These are phyloP conservation scores for Monosporascus sp. DNA, from an alignment of 2,329 filamentous ascomycete genomes.

Conservation along the genomic window DNA sequence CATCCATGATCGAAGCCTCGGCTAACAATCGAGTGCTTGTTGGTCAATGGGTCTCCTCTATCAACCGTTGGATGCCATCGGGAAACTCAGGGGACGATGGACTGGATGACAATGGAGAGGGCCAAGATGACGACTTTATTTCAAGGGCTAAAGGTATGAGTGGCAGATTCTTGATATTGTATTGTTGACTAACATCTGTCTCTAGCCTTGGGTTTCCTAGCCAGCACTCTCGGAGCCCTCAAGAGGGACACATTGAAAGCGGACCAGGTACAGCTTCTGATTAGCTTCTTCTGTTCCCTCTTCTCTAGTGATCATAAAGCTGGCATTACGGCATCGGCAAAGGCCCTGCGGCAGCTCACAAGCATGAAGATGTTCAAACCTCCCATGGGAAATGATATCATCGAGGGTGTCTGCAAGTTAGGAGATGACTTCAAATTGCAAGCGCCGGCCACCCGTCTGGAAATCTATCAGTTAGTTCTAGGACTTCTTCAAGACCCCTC, in stretches of 20 bases:
- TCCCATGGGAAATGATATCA: conserved; percentile 41
- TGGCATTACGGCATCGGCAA: conserved; percentile 49
- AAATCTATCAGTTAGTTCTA: conserved; percentile 45
- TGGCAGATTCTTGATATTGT: background rate
- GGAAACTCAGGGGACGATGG: conserved; percentile 28
- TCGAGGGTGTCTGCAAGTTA: conserved; percentile 43
- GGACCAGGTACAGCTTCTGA: conserved; percentile 46
- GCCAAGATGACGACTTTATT: conserved; percentile 38
- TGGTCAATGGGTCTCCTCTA: conserved; percentile 50
- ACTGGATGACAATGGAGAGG: conserved; percentile 21
- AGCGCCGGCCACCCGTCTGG: conserved; percentile 43
- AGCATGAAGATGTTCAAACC: conserved; percentile 47
- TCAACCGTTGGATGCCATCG: conserved; percentile 47
- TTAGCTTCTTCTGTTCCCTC: conserved; percentile 53
- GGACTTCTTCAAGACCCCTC: conserved; percentile 37
- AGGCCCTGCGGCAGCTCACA: conserved; percentile 44
- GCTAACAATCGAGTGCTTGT: conserved; percentile 39
- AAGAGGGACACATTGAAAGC: conserved; percentile 39
- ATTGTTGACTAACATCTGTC: background rate
- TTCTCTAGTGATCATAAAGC: conserved; percentile 55
- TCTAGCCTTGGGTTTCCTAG: conserved; percentile 51
- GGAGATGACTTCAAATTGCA: conserved; percentile 54
- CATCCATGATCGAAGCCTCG: conserved; percentile 35
- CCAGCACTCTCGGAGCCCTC: conserved; percentile 45
- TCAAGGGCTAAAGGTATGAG: conserved; percentile 38